A percentile compares a stretch with the other conserved stretches of the same genome.
Conservation (phyloP, 139 green algal species). For the Edaphochlamys debaryana region DNA sequence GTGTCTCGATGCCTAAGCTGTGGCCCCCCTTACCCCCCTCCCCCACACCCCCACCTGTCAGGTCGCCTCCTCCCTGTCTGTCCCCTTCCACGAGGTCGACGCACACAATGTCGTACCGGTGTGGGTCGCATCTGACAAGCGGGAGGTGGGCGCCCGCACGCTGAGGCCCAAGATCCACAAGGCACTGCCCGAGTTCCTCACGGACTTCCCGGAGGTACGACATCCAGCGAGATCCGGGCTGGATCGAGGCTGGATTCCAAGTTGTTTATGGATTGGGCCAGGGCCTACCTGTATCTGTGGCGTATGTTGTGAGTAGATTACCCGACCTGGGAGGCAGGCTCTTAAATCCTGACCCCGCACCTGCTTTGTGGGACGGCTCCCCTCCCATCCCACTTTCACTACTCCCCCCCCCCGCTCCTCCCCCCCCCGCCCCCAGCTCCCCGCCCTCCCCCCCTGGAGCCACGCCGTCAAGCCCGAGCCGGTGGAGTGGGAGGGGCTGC, state of each 20-base stretch:
- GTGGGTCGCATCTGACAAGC: conserved; percentile 92
- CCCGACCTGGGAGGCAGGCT: too few species aligned
- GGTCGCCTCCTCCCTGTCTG: too few species aligned
- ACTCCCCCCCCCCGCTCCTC: too few species aligned
- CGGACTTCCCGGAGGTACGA: conserved; percentile 76
- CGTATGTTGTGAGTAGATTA: too few species aligned
- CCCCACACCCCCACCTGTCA: conserved; percentile 32
- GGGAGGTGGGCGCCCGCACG: conserved; percentile 87
- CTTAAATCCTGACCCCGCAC: too few species aligned
- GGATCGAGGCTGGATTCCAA: not conserved
- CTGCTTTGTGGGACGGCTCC: too few species aligned
- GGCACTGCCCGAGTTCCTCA: conserved; percentile 88
- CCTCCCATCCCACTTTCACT: too few species aligned
- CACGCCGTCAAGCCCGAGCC: conserved; percentile 37
- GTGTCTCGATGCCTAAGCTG: too few species aligned
- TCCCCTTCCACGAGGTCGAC: conserved; percentile 92
- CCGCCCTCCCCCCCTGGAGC: conserved; percentile 2
- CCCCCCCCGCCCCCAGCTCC: not conserved
- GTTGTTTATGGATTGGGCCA: too few species aligned
- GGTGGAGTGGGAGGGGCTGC: conserved; percentile 83
- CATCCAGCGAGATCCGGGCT: too few species aligned
- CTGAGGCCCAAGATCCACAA: conserved; percentile 93
- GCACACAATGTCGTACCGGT: conserved; percentile 97
- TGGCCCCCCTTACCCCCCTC: not conserved
- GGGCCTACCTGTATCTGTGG: not conserved